Evolutionary conservation across 176 grass and related monocot genomes (phyloP), one percentile per base, ranked within the genome.

Genomic region (Leersia perrieri): DNA sequence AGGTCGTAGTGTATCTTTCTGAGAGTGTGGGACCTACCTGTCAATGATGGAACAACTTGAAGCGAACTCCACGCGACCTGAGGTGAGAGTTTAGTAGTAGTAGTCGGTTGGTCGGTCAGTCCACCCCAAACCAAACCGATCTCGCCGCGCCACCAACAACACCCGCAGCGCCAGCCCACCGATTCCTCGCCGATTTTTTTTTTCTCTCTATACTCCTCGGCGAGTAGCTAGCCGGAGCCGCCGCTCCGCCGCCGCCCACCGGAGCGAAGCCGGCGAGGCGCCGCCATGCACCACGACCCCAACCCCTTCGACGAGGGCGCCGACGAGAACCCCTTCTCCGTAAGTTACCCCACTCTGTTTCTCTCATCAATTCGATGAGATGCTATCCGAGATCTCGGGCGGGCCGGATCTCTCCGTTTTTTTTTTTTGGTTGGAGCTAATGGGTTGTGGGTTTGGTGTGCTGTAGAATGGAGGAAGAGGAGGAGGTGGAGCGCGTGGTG

Each of bases 251-350:
- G 28, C 70, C 45, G 41, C 41, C 12, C 41, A 5, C 45, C 45
- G 1, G 45, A 51, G 45, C 5, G 45, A 51, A n/a, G 36, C 73
- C 61, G 49, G 26, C 44, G 35, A 41, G 74, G 75, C 77, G 74
- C 65, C 36, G 64, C 81, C 71, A 97, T 97, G 94, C 80, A 91
- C 84, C 80, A 82, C 79, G 89, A 97, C 77, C 86, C 94, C 60
- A 97, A 93, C 58, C 94, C 94, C 74, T 97, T 93, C 81, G 91
- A 93, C 74, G 91, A 97, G 55, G 91, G 87, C 39, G 78, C 78
- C 83, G 88, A 89, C 60, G 91, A 89, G 20, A 89, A 78, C 60
- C 91, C 91, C 70, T 97, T 89, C 94, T 89, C 91, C 34, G 91
- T 91, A 78, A 13, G 36, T 33, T 67, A 2, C 64, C 9, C 49